These are phyloP conservation scores for Acacia acuminata DNA, from an alignment of 306 rosid genomes.

Conservation along the genomic window DNA sequence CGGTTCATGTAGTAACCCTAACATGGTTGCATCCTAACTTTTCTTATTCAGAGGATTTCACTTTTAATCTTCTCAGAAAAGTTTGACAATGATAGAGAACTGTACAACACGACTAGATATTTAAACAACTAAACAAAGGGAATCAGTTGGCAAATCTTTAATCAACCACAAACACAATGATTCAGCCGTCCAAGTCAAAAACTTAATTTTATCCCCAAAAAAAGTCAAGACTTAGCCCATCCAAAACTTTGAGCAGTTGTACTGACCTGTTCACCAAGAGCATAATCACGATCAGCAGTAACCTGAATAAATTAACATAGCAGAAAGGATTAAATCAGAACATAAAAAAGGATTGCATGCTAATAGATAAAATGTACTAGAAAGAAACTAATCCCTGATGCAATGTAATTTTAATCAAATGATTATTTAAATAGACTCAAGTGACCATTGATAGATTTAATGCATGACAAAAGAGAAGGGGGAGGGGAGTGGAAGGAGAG, in stretches of 20 bases:
- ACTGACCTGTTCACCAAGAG: slow-evolving; percentile 72
- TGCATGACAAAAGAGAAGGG: background rate
- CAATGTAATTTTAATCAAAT: background rate
- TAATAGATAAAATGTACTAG: slow-evolving; percentile 18
- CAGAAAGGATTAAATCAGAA: background rate
- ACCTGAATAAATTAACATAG: slow-evolving; percentile 48
- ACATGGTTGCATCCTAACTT: background rate
- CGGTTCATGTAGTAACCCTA: background rate
- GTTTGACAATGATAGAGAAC: background rate
- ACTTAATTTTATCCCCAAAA: too few relatives aligned
- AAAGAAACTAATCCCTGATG: background rate
- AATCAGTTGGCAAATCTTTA: background rate
- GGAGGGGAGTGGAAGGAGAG: background rate
- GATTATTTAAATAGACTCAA: slow-evolving; percentile 17
- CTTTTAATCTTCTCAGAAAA: background rate
- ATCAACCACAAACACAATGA: background rate
- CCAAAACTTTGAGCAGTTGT: background rate
- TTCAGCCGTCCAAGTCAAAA: background rate
- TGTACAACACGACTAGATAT: slow-evolving; percentile 13
- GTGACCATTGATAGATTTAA: slow-evolving; percentile 7
- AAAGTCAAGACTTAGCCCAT: background rate
- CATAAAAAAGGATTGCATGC: background rate
- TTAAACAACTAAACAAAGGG: slow-evolving; percentile 16
- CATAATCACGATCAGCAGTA: slow-evolving; percentile 65
- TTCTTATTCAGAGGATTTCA: slow-evolving; percentile 9